Conservation (phyloP, 2,329 filamentous ascomycete species). For the Scleromitrula shiraiana region DNA sequence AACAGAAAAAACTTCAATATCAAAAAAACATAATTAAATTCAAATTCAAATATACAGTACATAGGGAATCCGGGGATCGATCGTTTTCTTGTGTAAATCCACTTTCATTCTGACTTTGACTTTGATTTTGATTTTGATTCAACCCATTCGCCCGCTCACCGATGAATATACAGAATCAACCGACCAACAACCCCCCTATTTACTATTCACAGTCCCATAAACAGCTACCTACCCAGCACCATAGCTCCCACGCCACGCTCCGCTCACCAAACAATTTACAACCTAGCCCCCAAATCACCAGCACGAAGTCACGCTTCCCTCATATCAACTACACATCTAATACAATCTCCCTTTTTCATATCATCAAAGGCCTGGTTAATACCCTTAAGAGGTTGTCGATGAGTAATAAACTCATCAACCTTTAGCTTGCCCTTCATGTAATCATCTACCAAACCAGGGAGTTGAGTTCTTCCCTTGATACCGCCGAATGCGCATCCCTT, state of each 20-base stretch:
- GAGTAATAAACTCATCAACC: slow-evolving; percentile 99
- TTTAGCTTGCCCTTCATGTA: slow-evolving; percentile 87
- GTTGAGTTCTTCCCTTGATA: slow-evolving; percentile 93
- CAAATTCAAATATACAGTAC: too few relatives aligned
- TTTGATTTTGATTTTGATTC: too few relatives aligned
- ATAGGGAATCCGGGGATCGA: too few relatives aligned
- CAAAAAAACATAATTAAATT: too few relatives aligned
- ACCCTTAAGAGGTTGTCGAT: slow-evolving; percentile 71
- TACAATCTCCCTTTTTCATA: slow-evolving; percentile 97
- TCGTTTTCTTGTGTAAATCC: too few relatives aligned
- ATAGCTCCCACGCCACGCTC: background rate
- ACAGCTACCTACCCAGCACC: too few relatives aligned
- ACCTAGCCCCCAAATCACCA: background rate
- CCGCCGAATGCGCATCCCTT: slow-evolving; percentile 96
- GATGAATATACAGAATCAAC: too few relatives aligned
- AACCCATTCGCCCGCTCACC: too few relatives aligned
- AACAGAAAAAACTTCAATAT: too few relatives aligned
- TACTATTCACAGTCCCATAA: too few relatives aligned
- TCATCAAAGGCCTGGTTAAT: slow-evolving; percentile 88
- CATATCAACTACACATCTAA: slow-evolving; percentile 82
- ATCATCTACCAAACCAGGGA: slow-evolving; percentile 78
- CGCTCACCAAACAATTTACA: background rate
- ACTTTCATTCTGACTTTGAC: too few relatives aligned
- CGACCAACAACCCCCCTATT: too few relatives aligned
- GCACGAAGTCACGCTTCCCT: slow-evolving; percentile 14